Base-by-base conservation (phyloP, 2,329 filamentous ascomycete genomes). In the Aspergillus luchuensis region DNA sequence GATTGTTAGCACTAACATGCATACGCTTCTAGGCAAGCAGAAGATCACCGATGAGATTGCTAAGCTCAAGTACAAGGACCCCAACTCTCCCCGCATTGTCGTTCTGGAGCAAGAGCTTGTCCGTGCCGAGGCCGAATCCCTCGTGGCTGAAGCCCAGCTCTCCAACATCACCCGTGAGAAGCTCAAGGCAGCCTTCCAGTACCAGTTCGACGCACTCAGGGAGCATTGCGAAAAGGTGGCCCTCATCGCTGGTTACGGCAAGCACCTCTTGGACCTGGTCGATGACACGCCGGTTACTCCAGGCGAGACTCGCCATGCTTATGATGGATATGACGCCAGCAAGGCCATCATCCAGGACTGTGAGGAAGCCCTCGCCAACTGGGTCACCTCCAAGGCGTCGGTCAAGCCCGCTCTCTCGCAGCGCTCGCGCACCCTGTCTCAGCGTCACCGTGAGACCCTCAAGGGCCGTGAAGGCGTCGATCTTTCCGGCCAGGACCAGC, bases 131-230 rank as follows among this genome's bases (percentile, higher is more conserved):
- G 95, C 95, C 71, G 95, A 99, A 79, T 98, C 95, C n/a, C 88
- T 99, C 13, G 95, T 99, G 59, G 95, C 95, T 64, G 95, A 99
- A 79, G 95, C 95, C 7, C 95, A 99, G 81, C 86, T 99, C 56
- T 97, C 94, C 76, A 99, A 99, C 85, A 99, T 99, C 74, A 99
- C 96, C 25, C 94, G 95, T 72, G 94, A 99, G 82, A 99, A 99
- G 86, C 89, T 99, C 76, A 99, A 99, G 87, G 91, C 94, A 56
- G 95, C 95, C 43, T 99, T 97, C 81, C 91, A 89, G 57, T 99
- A 98, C 82, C 95, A 99, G 76, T 99, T 99, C 71, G 94, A 99
- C 75, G 95, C 95, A 47, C 87, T 99, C 67, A 91, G 92, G 63
- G 95, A 99, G 83, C 95, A 98, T 81, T 95, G 91, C 78, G 95